A percentile compares a stretch with the other conserved stretches of the same genome.
phyloP scores from a whole-genome alignment of 305 asterid species.

The Fraxinus nigra region DNA sequence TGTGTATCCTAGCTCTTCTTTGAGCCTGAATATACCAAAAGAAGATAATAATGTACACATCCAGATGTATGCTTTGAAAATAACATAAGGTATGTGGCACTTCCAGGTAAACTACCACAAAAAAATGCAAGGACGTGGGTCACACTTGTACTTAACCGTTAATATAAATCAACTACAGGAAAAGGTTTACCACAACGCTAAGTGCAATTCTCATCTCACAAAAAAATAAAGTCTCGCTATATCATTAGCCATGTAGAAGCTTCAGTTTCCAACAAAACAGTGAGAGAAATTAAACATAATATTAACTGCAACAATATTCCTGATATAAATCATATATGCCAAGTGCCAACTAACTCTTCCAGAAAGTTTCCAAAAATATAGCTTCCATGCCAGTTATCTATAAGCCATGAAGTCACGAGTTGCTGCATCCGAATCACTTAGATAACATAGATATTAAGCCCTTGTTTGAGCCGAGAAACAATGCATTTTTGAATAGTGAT shows the following conservation, averaged over 20 bases:
- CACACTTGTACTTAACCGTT: neutral
- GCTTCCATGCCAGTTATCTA: neutral
- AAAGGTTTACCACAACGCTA: neutral
- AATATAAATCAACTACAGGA: neutral
- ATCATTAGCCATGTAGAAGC: neutral
- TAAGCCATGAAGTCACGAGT: neutral
- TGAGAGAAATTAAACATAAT: neutral
- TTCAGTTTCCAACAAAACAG: conserved; percentile 1
- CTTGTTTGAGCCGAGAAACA: neutral
- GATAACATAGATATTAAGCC: neutral
- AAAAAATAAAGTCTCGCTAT: neutral
- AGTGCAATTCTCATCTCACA: conserved; percentile 1
- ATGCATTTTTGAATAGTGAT: neutral
- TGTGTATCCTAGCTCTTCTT: conserved; percentile 84
- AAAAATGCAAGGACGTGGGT: neutral
- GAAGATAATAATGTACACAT: neutral
- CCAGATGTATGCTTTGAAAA: neutral
- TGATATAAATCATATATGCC: neutral
- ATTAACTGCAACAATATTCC: neutral
- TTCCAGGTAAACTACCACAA: neutral
- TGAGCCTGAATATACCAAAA: conserved; percentile 44
- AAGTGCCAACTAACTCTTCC: neutral
- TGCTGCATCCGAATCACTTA: neutral
- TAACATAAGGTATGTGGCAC: neutral
- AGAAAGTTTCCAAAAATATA: neutral